Evolutionary conservation across 2,329 filamentous ascomycete genomes (phyloP).

Genomic region (Plectosphaerella cucumerina): DNA sequence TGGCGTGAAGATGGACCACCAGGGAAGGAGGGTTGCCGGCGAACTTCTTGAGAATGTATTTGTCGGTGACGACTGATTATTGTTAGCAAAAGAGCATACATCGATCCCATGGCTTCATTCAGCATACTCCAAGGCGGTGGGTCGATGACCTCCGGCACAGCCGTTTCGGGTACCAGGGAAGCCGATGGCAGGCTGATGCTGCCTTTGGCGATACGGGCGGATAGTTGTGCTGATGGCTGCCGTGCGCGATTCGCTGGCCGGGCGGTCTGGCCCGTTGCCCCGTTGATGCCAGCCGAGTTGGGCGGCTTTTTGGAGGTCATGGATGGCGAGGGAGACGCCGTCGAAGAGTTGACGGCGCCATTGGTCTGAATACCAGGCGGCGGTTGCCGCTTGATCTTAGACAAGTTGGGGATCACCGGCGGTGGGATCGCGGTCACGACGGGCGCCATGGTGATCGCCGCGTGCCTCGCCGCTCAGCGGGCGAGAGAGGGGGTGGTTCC

Average conservation of each 20-base stretch:
- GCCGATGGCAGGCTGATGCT: slow-evolving; percentile 46
- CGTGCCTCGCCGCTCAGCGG: background rate
- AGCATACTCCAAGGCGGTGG: slow-evolving; percentile 50
- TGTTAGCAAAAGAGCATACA: slow-evolving; percentile 13
- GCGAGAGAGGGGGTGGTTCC: background rate
- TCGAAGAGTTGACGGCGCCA: slow-evolving; percentile 42
- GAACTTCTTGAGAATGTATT: slow-evolving; percentile 81
- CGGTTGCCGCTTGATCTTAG: slow-evolving; percentile 65
- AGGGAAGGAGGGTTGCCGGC: slow-evolving; percentile 73
- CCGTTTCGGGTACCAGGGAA: slow-evolving; percentile 40
- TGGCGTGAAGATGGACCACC: slow-evolving; percentile 78
- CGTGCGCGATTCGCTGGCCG: slow-evolving; percentile 54
- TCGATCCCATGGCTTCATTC: background rate
- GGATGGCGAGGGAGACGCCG: slow-evolving; percentile 56
- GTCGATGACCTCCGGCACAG: slow-evolving; percentile 30
- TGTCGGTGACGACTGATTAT: slow-evolving; percentile 61
- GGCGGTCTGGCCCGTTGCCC: slow-evolving; percentile 33
- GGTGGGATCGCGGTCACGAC: slow-evolving; percentile 44
- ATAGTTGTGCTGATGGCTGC: slow-evolving; percentile 42
- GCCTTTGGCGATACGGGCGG: slow-evolving; percentile 45
- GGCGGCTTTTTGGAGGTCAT: slow-evolving; percentile 53
- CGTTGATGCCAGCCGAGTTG: slow-evolving; percentile 33
- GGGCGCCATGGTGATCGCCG: slow-evolving; percentile 43
- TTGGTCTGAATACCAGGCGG: slow-evolving; percentile 65
- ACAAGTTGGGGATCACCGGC: slow-evolving; percentile 25